Percentiles rank a stretch among this genome's conserved stretches.
phyloP scores from a whole-genome alignment of 345 rosid genomes.

The Gossypium bickii region DNA sequence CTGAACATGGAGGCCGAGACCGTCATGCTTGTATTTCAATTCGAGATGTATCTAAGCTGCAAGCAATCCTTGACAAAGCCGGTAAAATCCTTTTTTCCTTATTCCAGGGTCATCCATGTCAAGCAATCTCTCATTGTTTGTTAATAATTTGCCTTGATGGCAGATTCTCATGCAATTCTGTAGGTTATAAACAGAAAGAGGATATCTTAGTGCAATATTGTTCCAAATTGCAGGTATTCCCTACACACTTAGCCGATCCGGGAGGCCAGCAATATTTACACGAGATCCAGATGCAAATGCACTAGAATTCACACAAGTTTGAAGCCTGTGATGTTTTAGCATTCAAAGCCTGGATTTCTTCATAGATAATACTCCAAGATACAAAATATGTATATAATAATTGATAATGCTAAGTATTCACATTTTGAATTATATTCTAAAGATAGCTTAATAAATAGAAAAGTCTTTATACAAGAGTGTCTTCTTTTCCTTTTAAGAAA shows the following conservation, averaged over 20 bases:
- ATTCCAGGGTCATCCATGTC: background rate
- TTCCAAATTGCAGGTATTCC: slow-evolving; percentile 48
- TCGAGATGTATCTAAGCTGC: slow-evolving; percentile 67
- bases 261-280: slow-evolving; percentile 86
- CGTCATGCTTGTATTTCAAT: slow-evolving; percentile 88
- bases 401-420: background rate
- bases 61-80: slow-evolving; percentile 66
- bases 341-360: background rate
- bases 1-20: slow-evolving; percentile 89
- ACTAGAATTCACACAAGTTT: slow-evolving; percentile 74
- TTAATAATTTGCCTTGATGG: background rate
- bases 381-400: slow-evolving; percentile 9
- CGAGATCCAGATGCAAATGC: slow-evolving; percentile 97
- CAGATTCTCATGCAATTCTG: background rate
- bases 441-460: background rate
- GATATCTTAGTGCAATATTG: slow-evolving; percentile 2
- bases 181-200: background rate
- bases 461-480: background rate
- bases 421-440: background rate
- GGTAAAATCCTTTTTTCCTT: slow-evolving; percentile 32
- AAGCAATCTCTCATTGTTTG: background rate
- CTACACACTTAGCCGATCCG: slow-evolving; percentile 76
- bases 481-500: too few species aligned
- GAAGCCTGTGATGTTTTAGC: background rate
- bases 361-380: background rate